Base-by-base conservation (phyloP, 208 protist genomes). In the Acanthamoeba lenticulata region DNA sequence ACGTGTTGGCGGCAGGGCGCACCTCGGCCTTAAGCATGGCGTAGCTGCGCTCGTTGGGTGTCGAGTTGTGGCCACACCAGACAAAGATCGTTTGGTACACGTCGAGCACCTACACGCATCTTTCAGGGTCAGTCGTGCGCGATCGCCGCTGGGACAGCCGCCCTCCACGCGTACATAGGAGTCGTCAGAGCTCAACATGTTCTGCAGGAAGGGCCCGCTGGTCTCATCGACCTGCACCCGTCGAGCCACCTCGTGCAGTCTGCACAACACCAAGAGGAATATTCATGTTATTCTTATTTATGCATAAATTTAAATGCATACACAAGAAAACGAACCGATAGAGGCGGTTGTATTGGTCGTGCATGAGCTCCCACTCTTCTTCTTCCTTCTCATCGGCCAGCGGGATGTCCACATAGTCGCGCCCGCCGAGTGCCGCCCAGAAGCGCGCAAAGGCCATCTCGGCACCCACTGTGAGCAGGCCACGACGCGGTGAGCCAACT, bases 101-200 rank as follows among this genome's bases (percentile, higher is more conserved):
- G 42, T 95, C 94, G 19, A 95, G 67, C 9, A 95, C 45, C 45
- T 52, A 92, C 29, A 94, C 94, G 21, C 52, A 60, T 60, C 52
- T 60, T 27, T 60, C 52, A 21, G 52, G 52, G 52, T 21, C 52
- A 60, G n/a, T n/a, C n/a, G n/a, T n/a, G n/a, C n/a, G n/a, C n/a
- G n/a, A n/a, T n/a, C n/a, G n/a, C n/a, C n/a, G n/a, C n/a, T n/a
- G n/a, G n/a, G n/a, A n/a, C n/a, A n/a, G n/a, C n/a, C n/a, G n/a
- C n/a, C n/a, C n/a, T n/a, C n/a, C n/a, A n/a, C n/a, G 60, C 60
- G 60, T 69, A 69, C 60, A 34, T 29, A 69, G 5, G 60, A 69
- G 60, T 69, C 5, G 5, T 69, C 13, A 5, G 60, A 27, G 60
- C 21, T 69, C 13, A 69, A 27, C 60, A 69, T 69, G 19, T 69